Evolutionary conservation across 345 rosid genomes (phyloP).

Genomic region (Pugionium cornutum): DNA sequence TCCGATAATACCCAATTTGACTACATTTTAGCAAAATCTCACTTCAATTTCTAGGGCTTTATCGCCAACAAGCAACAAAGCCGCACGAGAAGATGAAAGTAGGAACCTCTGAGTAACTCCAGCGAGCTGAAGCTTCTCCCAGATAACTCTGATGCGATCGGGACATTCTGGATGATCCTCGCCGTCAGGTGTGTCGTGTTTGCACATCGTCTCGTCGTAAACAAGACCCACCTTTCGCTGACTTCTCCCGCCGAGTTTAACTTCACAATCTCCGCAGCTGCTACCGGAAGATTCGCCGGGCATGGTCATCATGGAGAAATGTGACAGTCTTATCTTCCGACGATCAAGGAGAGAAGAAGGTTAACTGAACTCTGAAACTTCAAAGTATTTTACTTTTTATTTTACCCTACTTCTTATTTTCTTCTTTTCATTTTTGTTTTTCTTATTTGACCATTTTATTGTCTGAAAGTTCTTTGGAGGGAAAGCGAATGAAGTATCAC

Average conservation of each 20-base stretch:
- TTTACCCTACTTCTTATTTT: background rate
- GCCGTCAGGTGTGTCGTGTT: constrained; percentile 65
- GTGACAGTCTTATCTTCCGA: constrained; percentile 2
- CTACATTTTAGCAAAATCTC: constrained; percentile 6
- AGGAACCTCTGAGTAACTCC: constrained; percentile 63
- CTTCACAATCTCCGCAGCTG: background rate
- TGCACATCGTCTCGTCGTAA: constrained; percentile 88
- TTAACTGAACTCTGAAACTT: background rate
- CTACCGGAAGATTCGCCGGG: constrained; percentile 13
- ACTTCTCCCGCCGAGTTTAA: background rate
- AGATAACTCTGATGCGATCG: constrained; percentile 66
- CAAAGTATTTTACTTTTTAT: constrained; percentile 11
- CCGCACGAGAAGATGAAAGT: constrained; percentile 7
- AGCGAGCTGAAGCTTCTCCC: constrained; percentile 68
- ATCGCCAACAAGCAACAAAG: background rate
- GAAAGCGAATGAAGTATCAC: no score
- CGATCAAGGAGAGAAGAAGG: constrained; percentile 7
- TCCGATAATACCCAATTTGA: constrained; percentile 18
- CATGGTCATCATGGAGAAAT: background rate
- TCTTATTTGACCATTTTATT: no score
- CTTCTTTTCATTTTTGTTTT: no score
- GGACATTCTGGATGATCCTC: constrained; percentile 79
- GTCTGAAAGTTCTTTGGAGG: no score
- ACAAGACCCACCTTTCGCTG: constrained; percentile 64
- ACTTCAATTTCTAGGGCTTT: constrained; percentile 33